These are phyloP conservation scores for Clavispora carvajalis DNA, from an alignment of 805 yeast species.

Conservation along the genomic window DNA sequence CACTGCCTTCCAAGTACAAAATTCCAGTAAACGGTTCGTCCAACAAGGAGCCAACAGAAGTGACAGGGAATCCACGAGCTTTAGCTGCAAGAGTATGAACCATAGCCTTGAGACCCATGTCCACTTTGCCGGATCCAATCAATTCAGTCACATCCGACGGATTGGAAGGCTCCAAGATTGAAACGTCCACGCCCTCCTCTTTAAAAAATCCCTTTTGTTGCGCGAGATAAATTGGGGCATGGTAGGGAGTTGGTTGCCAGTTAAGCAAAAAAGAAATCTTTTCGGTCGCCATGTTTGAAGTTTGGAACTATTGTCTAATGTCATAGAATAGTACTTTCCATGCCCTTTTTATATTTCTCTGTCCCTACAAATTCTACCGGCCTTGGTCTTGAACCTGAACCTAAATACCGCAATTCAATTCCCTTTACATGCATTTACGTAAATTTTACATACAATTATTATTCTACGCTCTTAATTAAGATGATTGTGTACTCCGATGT, in stretches of 20 bases:
- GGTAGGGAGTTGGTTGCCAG: slow-evolving; percentile 55
- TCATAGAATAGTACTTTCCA: not conserved
- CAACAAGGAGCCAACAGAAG: slow-evolving; percentile 49
- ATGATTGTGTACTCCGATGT: too few species aligned
- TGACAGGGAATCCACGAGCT: slow-evolving; percentile 54
- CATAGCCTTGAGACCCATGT: slow-evolving; percentile 58
- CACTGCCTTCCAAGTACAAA: slow-evolving; percentile 45
- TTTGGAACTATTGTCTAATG: too few species aligned
- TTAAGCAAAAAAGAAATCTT: slow-evolving; percentile 48
- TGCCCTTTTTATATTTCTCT: not conserved
- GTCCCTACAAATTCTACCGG: not conserved
- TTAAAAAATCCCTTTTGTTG: slow-evolving; percentile 46
- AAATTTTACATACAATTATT: too few species aligned
- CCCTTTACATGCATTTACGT: not conserved
- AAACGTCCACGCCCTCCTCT: slow-evolving; percentile 46
- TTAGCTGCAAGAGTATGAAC: slow-evolving; percentile 56
- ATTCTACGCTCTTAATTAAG: too few species aligned
- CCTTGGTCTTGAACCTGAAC: not conserved
- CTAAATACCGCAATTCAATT: not conserved
- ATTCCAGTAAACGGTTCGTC: slow-evolving; percentile 58
- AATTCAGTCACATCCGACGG: slow-evolving; percentile 56
- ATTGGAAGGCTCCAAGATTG: slow-evolving; percentile 51
- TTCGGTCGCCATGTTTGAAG: slow-evolving; percentile 17
- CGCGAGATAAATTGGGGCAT: slow-evolving; percentile 48
- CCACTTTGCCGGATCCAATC: slow-evolving; percentile 52